phyloP scores from a whole-genome alignment of 2,329 filamentous ascomycete species.

The Rugonectria rugulosa region DNA sequence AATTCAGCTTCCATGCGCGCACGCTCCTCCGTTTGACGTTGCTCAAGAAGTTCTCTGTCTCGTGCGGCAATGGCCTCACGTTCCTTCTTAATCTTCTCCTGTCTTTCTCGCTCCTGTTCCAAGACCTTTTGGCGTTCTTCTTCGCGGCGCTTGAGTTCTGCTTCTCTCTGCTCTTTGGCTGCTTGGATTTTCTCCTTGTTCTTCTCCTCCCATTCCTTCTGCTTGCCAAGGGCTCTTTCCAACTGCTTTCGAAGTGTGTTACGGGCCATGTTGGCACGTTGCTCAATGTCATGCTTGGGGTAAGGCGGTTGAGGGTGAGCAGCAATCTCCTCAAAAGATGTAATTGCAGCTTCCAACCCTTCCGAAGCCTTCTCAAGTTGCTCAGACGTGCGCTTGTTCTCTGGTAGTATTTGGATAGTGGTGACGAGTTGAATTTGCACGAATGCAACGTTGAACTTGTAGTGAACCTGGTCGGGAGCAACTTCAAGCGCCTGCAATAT shows the following conservation, averaged over 20 bases:
- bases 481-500: conserved; percentile 73
- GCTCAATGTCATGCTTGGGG: conserved; percentile 87
- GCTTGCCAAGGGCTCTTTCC: conserved; percentile 81
- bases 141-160: conserved; percentile 79
- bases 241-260: conserved; percentile 95
- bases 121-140: conserved; percentile 74
- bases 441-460: conserved; percentile 98
- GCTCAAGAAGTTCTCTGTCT: conserved; percentile 75
- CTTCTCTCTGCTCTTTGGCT: conserved; percentile 80
- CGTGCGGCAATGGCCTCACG: conserved; percentile 80
- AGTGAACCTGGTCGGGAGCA: conserved; percentile 84
- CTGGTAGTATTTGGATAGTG: conserved; percentile 75
- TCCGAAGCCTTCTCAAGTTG: conserved; percentile 83
- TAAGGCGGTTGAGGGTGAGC: conserved; percentile 77
- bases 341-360: conserved; percentile 87
- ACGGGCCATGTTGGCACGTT: conserved; percentile 95
- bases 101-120: conserved; percentile 75
- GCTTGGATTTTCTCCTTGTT: conserved; percentile 88
- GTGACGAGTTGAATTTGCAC: conserved; percentile 94
- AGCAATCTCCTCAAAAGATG: conserved; percentile 70
- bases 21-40: conserved; percentile 54
- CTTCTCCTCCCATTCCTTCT: conserved; percentile 91
- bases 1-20: conserved; percentile 70
- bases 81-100: conserved; percentile 85
- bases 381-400: conserved; percentile 77